Percentiles rank a stretch among this genome's conserved stretches.
These are phyloP conservation scores for Cladophialophora carrionii DNA, from an alignment of 2,329 filamentous ascomycete genomes.

Conservation along the genomic window DNA sequence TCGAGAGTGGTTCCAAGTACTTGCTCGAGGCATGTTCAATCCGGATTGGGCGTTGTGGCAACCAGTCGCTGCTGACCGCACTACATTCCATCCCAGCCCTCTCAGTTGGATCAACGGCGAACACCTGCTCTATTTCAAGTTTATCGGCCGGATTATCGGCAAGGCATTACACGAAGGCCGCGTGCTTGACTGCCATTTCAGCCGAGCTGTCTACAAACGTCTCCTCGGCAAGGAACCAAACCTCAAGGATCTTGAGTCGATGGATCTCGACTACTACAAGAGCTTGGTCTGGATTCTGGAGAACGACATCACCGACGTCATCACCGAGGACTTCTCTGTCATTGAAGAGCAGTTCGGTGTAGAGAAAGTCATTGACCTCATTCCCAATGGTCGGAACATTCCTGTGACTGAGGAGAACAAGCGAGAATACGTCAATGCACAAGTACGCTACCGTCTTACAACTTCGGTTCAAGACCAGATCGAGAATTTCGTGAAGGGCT, in stretches of 20 bases:
- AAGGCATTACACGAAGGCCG: constrained; percentile 97
- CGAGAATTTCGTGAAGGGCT: constrained; percentile 87
- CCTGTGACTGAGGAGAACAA: constrained; percentile 97
- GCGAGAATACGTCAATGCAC: constrained; percentile 91
- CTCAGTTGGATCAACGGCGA: constrained; percentile 92
- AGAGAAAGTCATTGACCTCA: constrained; percentile 81
- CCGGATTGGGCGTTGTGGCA: constrained; percentile 96
- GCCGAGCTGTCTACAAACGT: constrained; percentile 95
- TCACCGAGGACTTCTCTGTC: constrained; percentile 92
- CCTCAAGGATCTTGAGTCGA: constrained; percentile 98
- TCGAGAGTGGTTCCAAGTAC: constrained; percentile 98
- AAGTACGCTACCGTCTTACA: constrained; percentile 91
- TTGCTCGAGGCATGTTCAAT: constrained; percentile 98
- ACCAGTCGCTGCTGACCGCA: constrained; percentile 93
- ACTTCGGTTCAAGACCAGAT: constrained; percentile 93
- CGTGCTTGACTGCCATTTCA: constrained; percentile 97
- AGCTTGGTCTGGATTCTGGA: constrained; percentile 97
- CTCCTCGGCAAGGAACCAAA: constrained; percentile 94
- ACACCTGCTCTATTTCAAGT: constrained; percentile 98
- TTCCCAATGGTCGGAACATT: constrained; percentile 85
- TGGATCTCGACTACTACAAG: constrained; percentile 98
- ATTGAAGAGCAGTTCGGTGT: constrained; percentile 94
- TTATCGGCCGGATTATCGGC: constrained; percentile 96
- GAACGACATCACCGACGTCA: constrained; percentile 97
- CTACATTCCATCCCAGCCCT: constrained; percentile 97